These are phyloP conservation scores for Silene noctiflora DNA, from an alignment of 179 eudicot genomes.

Conservation along the genomic window DNA sequence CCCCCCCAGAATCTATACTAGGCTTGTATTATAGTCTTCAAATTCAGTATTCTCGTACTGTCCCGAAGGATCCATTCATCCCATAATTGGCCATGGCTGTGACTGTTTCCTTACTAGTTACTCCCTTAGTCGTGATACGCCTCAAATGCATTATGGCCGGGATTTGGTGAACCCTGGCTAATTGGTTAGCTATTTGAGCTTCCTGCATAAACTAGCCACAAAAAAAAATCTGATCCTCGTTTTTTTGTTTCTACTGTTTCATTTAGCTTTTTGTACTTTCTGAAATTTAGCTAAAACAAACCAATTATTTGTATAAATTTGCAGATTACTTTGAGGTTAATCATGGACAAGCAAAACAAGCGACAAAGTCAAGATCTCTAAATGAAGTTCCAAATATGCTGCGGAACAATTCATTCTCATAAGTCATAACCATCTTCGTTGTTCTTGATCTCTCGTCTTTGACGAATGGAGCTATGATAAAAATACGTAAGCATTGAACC, in stretches of 20 bases:
- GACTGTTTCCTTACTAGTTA: no score
- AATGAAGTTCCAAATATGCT: slow-evolving; percentile 79
- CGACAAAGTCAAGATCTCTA: slow-evolving; percentile 66
- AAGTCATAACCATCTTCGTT: slow-evolving; percentile 68
- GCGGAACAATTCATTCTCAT: slow-evolving; percentile 63
- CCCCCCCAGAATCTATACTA: no score
- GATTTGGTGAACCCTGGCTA: not conserved
- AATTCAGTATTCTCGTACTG: no score
- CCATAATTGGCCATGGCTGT: no score
- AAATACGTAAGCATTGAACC: slow-evolving; percentile 40
- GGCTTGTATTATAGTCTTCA: no score
- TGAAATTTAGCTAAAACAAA: not conserved
- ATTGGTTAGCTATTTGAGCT: not conserved
- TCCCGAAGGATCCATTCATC: no score
- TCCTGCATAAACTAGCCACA: not conserved
- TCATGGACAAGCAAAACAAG: slow-evolving; percentile 76
- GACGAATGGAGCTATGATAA: slow-evolving; percentile 60
- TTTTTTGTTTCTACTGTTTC: not conserved
- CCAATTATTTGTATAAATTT: slow-evolving; percentile 13
- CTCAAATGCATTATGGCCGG: no score
- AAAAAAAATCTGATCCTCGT: not conserved
- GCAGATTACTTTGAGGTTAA: slow-evolving; percentile 59
- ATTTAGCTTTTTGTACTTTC: not conserved
- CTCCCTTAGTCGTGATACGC: no score
- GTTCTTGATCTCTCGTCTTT: slow-evolving; percentile 46